Evolutionary conservation across 768 basidiomycete genomes (phyloP), one percentile per base, ranked within the genome.

Genomic region (Saitozyma podzolica): DNA sequence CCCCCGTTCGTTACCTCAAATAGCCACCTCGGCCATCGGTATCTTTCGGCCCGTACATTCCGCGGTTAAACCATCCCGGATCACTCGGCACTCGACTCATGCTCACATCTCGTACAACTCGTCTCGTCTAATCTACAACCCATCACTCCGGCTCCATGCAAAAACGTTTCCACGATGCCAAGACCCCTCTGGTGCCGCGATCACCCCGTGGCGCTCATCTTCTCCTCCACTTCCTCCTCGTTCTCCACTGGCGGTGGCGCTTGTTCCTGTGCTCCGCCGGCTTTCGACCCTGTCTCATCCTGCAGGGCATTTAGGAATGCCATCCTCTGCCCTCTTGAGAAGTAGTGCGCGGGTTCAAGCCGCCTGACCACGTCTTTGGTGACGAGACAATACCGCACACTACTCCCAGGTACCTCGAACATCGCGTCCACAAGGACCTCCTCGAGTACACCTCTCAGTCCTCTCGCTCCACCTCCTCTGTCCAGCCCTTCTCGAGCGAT

Each of bases 381-480:
- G 55, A 96, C 85, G 50, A 94, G 85, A n/a, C 92, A 88, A 78
- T 92, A 87, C 52, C 87, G 84, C 40, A 92, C 85, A 84, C 89
- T 92, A 65, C 8, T 29, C 54, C 66, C 74, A 6, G 80, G 80
- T 6, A 76, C 67, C 16, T 77, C 76, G 61, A 91, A 95, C 93
- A 96, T 96, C 0, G 91, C 84, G 54, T 97, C 92, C 53, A 94
- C 82, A 54, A 98, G 80, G 3, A 94, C 76, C 19, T 83, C 78
- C 80, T 96, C 94, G 88, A 97, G 87, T 50, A 96, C 90, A 4
- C 92, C 89, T 68, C 92, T 83, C 66, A 98, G 80, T 10, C 92
- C 92, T 76, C 94, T 83, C 6, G 94, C 94, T 19, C 94, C 95
- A 39, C 92, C 92, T 3, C 92, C 93, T 64, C 91, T 83, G 69